A percentile compares a stretch with the other conserved stretches of the same genome.
Evolutionary conservation across 768 basidiomycete species (phyloP).

Genomic region (Amanita rimosa): DNA sequence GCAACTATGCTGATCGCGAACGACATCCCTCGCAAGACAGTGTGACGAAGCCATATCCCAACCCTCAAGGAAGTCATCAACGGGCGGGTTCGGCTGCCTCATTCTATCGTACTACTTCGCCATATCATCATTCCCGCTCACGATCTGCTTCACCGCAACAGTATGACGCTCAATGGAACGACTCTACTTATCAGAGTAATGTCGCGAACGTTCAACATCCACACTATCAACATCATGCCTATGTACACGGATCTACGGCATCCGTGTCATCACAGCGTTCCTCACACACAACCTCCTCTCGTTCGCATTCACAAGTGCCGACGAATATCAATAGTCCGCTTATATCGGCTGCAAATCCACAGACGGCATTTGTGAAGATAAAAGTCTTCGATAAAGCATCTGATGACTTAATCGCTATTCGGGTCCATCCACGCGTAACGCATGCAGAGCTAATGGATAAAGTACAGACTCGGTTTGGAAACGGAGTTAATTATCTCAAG

Average conservation of each 20-base stretch:
- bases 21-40: constrained; percentile 2
- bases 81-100: constrained; percentile 40
- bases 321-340: constrained; percentile 53
- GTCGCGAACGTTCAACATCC: constrained; percentile 1
- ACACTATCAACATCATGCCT: background rate
- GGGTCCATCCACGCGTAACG: constrained; percentile 88
- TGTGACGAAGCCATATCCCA: constrained; percentile 16
- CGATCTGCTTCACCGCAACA: constrained; percentile 33
- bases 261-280: constrained; percentile 40
- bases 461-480: constrained; percentile 77
- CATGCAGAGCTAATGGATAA: constrained; percentile 85
- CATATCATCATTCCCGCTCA: constrained; percentile 22
- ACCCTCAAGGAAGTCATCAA: constrained; percentile 28
- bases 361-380: constrained; percentile 92
- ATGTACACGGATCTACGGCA: constrained; percentile 20
- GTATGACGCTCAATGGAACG: constrained; percentile 19
- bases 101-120: constrained; percentile 25
- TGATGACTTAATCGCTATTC: constrained; percentile 93
- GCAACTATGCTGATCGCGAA: constrained; percentile 15
- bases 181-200: constrained; percentile 17
- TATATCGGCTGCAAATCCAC: constrained; percentile 68
- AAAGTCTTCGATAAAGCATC: constrained; percentile 93
- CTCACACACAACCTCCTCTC: constrained; percentile 38
- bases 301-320: constrained; percentile 43
- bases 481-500: constrained; percentile 51